Base-by-base conservation (phyloP, 768 basidiomycete species). In the Leccinum obscurum region DNA sequence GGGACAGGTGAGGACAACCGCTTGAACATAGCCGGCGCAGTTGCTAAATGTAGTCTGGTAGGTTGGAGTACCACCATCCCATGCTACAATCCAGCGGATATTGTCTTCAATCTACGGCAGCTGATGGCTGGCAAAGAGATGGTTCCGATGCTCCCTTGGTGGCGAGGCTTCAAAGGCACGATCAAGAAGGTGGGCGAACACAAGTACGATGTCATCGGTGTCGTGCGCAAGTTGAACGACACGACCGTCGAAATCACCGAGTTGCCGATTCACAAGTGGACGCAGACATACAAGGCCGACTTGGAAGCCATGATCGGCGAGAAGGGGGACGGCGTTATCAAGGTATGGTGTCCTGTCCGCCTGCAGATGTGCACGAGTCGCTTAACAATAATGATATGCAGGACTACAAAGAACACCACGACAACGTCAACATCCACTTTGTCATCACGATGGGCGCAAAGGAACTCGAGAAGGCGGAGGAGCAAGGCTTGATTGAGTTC, bases 401-500 rank as follows among this genome's bases (percentile, higher is more conserved):
- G 96, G 95, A 98, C 71, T 99, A 94, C 78, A 93, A 93, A 76
- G 97, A 98, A 71, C 89, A 98, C 70, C 95, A 97, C 68, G 94
- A 94, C 69, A 96, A 94, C 61, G 81, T 87, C 64, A 90, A 93
- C 57, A 87, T 99, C 13, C 92, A 95, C 73, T 98, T 98, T 69
- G 78, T 90, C 32, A 72, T 99, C 30, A 86, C 83, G 26, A 90
- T 98, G 88, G 77, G 78, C 3, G 84, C 88, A 51, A 89, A 89
- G 63, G 88, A 89, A 61, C 83, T 97, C 64, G 83, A 90, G 65
- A 91, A 91, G 73, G 94, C 94, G 3, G 93, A 96, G 71, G 82
- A 84, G 62, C 93, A 97, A 70, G 96, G 96, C 3, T 77, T 99
- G 34, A 67, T 87, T 34, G 95, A 97, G 73, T 92, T 85, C 72